A percentile compares a stretch with the other conserved stretches of the same genome.
These are phyloP conservation scores for Debaryomyces subglobosus DNA, from an alignment of 1,139 yeast genomes.

Conservation along the genomic window DNA sequence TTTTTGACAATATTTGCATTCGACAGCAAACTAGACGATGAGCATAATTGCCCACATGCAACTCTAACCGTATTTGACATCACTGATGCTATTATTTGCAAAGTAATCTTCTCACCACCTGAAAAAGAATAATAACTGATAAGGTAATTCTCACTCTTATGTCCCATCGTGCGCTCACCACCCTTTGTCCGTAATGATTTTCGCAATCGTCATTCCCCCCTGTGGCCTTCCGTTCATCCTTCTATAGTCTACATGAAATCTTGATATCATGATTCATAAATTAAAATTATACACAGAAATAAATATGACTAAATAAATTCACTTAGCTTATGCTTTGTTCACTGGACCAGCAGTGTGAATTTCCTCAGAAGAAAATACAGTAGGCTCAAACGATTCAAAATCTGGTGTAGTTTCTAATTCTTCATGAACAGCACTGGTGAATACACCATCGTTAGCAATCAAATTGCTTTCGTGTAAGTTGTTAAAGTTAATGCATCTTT, in stretches of 20 bases:
- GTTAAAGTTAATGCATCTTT: conserved; percentile 42
- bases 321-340: conserved; percentile 28
- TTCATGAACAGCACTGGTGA: conserved; percentile 21
- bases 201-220: neutral
- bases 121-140: neutral
- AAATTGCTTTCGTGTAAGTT: conserved; percentile 34
- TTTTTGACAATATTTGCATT: conserved; percentile 63
- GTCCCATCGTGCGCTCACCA: neutral
- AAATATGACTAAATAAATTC: neutral
- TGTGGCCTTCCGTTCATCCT: neutral
- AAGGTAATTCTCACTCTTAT: neutral
- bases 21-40: conserved; percentile 60
- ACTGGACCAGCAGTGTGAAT: conserved; percentile 52
- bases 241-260: neutral
- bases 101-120: neutral
- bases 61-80: conserved; percentile 31
- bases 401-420: conserved; percentile 18
- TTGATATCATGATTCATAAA: conserved; percentile 8
- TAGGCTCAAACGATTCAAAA: conserved; percentile 42
- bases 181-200: neutral
- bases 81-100: neutral
- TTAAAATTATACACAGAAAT: conserved; percentile 6
- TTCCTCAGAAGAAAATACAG: conserved; percentile 45
- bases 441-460: conserved; percentile 42
- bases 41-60: conserved; percentile 88